Base-by-base conservation (phyloP, 2,329 filamentous ascomycete genomes). In the Calonectria leucothoes region DNA sequence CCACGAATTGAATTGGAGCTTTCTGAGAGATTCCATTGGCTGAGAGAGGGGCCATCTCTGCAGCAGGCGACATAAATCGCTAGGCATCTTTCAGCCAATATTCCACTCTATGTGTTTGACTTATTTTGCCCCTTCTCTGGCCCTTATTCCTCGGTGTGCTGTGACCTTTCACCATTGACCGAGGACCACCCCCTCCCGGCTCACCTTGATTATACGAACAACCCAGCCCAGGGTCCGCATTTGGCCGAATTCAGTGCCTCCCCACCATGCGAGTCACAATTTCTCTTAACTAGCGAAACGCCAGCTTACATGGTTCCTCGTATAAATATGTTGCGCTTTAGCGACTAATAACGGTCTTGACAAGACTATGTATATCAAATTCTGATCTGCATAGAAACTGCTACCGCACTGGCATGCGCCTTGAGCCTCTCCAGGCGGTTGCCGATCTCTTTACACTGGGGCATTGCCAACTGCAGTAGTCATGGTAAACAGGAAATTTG, bases 21-120 rank as follows among this genome's bases (percentile, higher is more conserved):
- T 15, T 76, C 80, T 57, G 79, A 78, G 79, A 49, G 42, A 35
- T 61, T 39, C 39, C 39, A 61, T 61, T 61, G 55, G 55, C 17
- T 23, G 20, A 23, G 31, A 10, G 29, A 2, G 10, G 17, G 20
- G 31, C n/a, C 8, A 2, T 11, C 10, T 3, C 23, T 11, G 6
- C 7, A 6, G 8, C 17, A 5, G 7, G 6, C 4, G 55, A 37
- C 55, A 61, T 42, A 61, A 61, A 27, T n/a, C 2, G 2, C 1
- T 12, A 7, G 51, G 12, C 35, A 25, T 3, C 3, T 15, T 23
- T 10, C 4, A 25, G 6, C 55, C 1, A 17, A 27, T 8, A 25
- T 29, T 15, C 7, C 23, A 23, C 14, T 11, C 2, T 6, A 23
- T 17, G 3, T 29, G 15, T 2, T 11, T 27, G 23, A 6, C 5